Conservation (phyloP, 1,284 basidiomycete genomes). For the Puccinia triticina region DNA sequence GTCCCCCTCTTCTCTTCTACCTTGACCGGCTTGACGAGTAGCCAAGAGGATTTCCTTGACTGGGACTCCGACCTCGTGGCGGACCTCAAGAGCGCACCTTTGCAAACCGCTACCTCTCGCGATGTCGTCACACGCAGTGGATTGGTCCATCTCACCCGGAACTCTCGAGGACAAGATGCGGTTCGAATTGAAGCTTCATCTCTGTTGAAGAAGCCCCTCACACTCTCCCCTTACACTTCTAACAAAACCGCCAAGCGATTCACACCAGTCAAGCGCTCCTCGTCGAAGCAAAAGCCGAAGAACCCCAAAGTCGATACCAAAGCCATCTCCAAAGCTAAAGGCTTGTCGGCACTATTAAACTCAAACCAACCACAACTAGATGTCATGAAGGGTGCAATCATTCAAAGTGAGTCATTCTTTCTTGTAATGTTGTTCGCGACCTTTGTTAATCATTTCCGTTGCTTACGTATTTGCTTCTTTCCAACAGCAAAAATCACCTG, state of each 20-base stretch:
- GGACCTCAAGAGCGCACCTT: conserved; percentile 23
- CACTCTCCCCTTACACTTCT: not conserved
- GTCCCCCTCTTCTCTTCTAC: conserved; percentile 21
- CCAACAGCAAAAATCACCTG: conserved; percentile 54
- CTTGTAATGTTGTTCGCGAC: not conserved
- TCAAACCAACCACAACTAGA: conserved; percentile 19
- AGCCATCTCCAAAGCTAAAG: not conserved
- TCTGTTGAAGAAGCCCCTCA: not conserved
- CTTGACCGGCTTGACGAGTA: conserved; percentile 21
- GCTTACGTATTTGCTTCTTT: no score
- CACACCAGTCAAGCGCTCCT: conserved; percentile 9
- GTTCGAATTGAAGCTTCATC: conserved; percentile 12
- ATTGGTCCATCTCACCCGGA: conserved; percentile 16
- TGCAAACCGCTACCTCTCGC: not conserved
- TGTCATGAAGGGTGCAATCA: conserved; percentile 47
- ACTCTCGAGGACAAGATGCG: conserved; percentile 10
- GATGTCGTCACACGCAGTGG: conserved; percentile 32
- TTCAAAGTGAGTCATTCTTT: conserved; percentile 20
- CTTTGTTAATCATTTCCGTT: not conserved
- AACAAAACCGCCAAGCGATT: not conserved
- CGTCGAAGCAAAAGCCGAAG: conserved; percentile 14
- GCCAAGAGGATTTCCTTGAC: not conserved
- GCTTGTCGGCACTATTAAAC: conserved; percentile 1
- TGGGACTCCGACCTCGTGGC: conserved; percentile 10
- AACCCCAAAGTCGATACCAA: not conserved